Base-by-base conservation (phyloP, 1,284 basidiomycete genomes). In the Fistulina hepatica region DNA sequence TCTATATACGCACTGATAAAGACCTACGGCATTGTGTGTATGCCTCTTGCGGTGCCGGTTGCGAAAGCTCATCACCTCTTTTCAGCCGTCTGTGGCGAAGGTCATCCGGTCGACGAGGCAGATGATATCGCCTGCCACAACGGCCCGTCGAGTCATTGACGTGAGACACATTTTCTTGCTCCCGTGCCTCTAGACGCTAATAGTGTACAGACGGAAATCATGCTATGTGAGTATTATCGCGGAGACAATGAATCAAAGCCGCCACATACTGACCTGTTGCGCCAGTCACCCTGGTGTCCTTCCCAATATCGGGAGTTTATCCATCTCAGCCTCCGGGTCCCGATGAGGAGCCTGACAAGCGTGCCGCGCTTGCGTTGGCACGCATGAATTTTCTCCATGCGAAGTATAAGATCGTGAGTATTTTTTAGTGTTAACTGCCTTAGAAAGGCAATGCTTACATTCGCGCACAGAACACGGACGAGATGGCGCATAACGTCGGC, bases 371-470 rank as follows among this genome's bases (percentile, higher is more conserved):
- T 27, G 64, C 67, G 4, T 44, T 70, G 2, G 65, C 69, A 1
- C 56, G 68, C 12, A 51, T 56, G 2, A 71, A 70, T 41, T 69
- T 60, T 55, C 44, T 71, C 5, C 69, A 71, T 57, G 56, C 58
- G 1, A 56, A 57, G 22, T 66, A 67, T 43, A 56, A 56, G 10
- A 67, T 69, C 28, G 66, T 69, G 42, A 21, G 61, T 47, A 17
- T 20, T n/a, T n/a, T n/a, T n/a, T n/a, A 17, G 24, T 33, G 26
- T 15, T 22, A 11, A n/a, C 34, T 24, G 2, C 7, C 30, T 35
- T 25, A 21, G 32, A 10, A n/a, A n/a, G n/a, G n/a, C n/a, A n/a
- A n/a, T n/a, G n/a, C n/a, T n/a, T n/a, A n/a, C n/a, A n/a, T 22
- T 37, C 11, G 22, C 6, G 13, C 13, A 6, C 5, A 9, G n/a